phyloP scores from a whole-genome alignment of 257 asterid species.

The Hygrophila difformis region DNA sequence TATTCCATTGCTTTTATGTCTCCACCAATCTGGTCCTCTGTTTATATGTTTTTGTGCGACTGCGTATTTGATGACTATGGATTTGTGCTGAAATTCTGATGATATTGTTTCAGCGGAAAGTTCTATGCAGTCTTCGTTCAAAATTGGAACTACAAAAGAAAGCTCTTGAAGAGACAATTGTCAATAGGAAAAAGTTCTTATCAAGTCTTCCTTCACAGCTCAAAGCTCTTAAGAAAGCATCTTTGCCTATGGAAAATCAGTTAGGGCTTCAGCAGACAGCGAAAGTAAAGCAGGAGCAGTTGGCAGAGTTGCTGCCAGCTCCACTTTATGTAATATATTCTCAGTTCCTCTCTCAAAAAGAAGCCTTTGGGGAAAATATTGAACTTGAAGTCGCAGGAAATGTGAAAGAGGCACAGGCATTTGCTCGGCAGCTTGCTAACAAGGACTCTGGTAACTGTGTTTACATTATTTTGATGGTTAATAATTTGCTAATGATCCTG shows the following conservation, averaged over 20 bases:
- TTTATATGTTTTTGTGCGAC: background rate
- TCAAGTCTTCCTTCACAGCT: constrained; percentile 96
- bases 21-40: no score
- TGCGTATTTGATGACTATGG: background rate
- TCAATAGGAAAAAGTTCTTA: constrained; percentile 78
- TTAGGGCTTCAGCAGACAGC: constrained; percentile 75
- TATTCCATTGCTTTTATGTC: background rate
- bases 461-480: no score
- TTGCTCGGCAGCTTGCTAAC: constrained; percentile 77
- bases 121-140: constrained; percentile 78
- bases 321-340: constrained; percentile 86
- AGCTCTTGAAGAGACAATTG: constrained; percentile 73
- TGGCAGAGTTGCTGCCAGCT: constrained; percentile 92
- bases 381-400: constrained; percentile 88
- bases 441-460: constrained; percentile 55
- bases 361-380: constrained; percentile 83
- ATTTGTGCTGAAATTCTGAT: constrained; percentile 1
- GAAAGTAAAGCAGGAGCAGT: constrained; percentile 84
- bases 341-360: constrained; percentile 88
- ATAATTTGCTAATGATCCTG: constrained; percentile 2
- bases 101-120: constrained; percentile 65
- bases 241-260: constrained; percentile 86
- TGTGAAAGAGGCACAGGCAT: constrained; percentile 81
- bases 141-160: constrained; percentile 75
- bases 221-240: constrained; percentile 91